Base-by-base conservation (phyloP, 2,329 filamentous ascomycete species). In the Trichoderma cornu-damae region DNA sequence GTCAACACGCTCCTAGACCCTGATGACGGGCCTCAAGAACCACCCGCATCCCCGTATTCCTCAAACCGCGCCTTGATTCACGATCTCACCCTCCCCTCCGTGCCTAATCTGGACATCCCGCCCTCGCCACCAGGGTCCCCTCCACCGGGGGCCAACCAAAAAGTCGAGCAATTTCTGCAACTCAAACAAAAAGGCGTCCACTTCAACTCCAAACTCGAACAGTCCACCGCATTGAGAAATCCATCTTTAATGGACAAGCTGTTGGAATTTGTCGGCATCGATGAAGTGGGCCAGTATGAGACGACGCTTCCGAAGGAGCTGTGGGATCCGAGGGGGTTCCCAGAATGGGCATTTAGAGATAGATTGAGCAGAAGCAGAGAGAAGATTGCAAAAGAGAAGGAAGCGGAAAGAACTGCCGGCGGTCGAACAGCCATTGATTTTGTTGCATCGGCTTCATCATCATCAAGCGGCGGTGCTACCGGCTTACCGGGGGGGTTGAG, bases 141-240 rank as follows among this genome's bases (percentile, higher is more conserved):
- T 9, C 73, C 76, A 0, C 67, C 75, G 32, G 63, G 72, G 40
- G 71, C 84, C 11, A 85, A 80, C 50, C 79, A 81, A 63, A 91
- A 90, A 65, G 87, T 93, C 64, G 79, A 83, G 61, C 83, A 84
- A 59, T 93, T 94, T 63, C 79, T 93, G 0, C 78, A 83, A 44
- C 78, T 93, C n/a, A 94, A 94, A 73, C 84, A 83, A 66, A 83
- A 86, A 61, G 86, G 86, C 4, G 78, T 85, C 14, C 89, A 94
- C 71, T 93, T 93, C 77, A 92, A 94, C 69, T 77, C 84, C 64
- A 85, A 87, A 60, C 75, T 94, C 7, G 82, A 87, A 34, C 78
- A 79, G 58, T 88, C 86, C 0, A 73, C 81, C 0, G 83, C 87
- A 6, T 74, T 92, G 59, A 81, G 82, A 51, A 93, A 93, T 67